Evolutionary conservation across 2,329 filamentous ascomycete species (phyloP).

Genomic region (Clarireedia paspali): DNA sequence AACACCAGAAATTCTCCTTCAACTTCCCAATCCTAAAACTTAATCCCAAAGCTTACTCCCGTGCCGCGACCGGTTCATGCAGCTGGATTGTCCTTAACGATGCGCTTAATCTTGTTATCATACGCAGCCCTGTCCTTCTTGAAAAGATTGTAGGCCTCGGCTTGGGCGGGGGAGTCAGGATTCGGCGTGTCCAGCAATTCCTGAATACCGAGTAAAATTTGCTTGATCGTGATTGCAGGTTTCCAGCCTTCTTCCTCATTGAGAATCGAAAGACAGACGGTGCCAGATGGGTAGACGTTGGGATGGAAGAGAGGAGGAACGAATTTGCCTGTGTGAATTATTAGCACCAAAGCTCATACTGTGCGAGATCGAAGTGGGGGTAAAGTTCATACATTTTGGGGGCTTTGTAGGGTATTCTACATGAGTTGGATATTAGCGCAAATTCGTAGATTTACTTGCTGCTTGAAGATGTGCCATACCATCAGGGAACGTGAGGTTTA

Average conservation of each 20-base stretch:
- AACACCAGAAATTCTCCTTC: background rate
- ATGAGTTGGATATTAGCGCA: conserved; percentile 34
- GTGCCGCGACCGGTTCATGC: conserved; percentile 38
- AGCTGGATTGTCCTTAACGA: conserved; percentile 84
- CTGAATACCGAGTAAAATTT: conserved; percentile 93
- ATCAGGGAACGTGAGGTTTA: conserved; percentile 88
- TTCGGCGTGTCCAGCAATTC: conserved; percentile 95
- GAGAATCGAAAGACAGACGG: conserved; percentile 91
- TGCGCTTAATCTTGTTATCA: conserved; percentile 76
- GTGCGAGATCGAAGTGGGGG: background rate
- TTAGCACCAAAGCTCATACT: conserved; percentile 17
- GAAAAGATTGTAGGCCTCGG: conserved; percentile 94
- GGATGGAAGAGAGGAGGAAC: conserved; percentile 93
- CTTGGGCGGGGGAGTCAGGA: conserved; percentile 91
- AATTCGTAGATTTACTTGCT: background rate
- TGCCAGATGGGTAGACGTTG: conserved; percentile 97
- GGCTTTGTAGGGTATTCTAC: conserved; percentile 97
- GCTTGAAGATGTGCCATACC: conserved; percentile 46
- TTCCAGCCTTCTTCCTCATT: conserved; percentile 99
- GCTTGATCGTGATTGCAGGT: conserved; percentile 95
- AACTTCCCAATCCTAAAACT: background rate
- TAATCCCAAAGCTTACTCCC: background rate
- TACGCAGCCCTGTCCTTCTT: conserved; percentile 86
- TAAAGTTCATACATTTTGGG: conserved; percentile 73
- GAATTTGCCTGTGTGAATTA: conserved; percentile 71